Evolutionary conservation across 495 filamentous ascomycete species (phyloP), one percentile per base, ranked within the genome.

Genomic region (Echria macrotheca): DNA sequence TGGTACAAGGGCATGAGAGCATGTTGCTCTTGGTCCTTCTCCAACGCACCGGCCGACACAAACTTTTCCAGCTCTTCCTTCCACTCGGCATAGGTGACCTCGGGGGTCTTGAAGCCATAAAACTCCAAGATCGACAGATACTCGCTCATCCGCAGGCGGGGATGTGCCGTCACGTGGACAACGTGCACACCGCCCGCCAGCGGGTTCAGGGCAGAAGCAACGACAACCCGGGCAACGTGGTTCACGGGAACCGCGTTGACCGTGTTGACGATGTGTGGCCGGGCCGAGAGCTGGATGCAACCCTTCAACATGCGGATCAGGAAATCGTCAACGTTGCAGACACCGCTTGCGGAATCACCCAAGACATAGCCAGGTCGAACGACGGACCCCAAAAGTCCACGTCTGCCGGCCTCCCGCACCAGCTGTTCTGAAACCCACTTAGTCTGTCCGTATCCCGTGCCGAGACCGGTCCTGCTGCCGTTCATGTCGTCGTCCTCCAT

Each of bases 221-320:
- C 81, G 18, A 95, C 84, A 12, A 94, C 77, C 6, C 81, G 74
- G 0, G 85, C 81, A 41, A 96, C 91, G 58, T 93, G 86, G 57
- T 83, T 79, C 21, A 96, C 90, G 0, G 93, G 93, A 3, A 95
- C 89, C 61, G 82, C 80, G 69, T 98, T 98, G 60, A 96, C 81
- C 0, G 87, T 91, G 68, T 96, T 98, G 66, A 72, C 60, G 54
- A 98, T 90, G 49, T 78, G 73, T 0, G 93, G 93, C 1, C 85
- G 79, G 21, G 74, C 69, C 0, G 65, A 67, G 0, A 96, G 70
- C 63, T 98, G 93, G 39, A 94, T 77, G 53, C 88, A 95, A 37
- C 89, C 91, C 68, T 96, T 96, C 28, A 85, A 62, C 76, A 96
- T 79, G 39, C 93, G 85, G 44, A 95, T 78, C 18, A 97, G 71